Percentiles rank a stretch among this genome's conserved stretches.
Evolutionary conservation across 78 protist species (phyloP).

Genomic region (Dictyostelium discoideum): DNA sequence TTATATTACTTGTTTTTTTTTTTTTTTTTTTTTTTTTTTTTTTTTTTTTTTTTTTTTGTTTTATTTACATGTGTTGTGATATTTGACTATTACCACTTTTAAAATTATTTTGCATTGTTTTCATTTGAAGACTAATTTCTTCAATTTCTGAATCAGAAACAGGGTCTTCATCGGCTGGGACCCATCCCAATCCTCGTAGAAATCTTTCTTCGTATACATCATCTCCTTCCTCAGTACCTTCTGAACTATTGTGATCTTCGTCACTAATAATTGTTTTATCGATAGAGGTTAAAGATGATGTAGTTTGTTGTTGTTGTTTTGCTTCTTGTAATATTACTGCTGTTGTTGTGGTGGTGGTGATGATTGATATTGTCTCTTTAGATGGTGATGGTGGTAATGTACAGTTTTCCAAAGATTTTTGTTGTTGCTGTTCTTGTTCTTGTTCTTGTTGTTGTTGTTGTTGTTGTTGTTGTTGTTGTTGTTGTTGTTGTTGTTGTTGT

Average conservation of each 20-base stretch:
- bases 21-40: too few relatives aligned
- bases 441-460: too few relatives aligned
- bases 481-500: background rate
- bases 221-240: slow-evolving; percentile 56
- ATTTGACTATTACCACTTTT: background rate
- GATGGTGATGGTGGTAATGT: slow-evolving; percentile 13
- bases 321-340: background rate
- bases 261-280: background rate
- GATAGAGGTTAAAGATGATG: slow-evolving; percentile 5
- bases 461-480: background rate
- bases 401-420: slow-evolving; percentile 13
- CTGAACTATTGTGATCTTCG: slow-evolving; percentile 16
- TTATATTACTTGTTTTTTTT: too few relatives aligned
- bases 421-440: background rate
- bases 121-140: slow-evolving; percentile 53
- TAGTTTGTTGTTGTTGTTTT: background rate
- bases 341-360: background rate
- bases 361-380: background rate
- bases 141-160: slow-evolving; percentile 54
- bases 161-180: slow-evolving; percentile 69
- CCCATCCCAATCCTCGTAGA: slow-evolving; percentile 63
- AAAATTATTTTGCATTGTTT: slow-evolving; percentile 29
- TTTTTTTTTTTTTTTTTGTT: background rate
- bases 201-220: slow-evolving; percentile 72
- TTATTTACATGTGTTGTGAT: background rate